phyloP scores from a whole-genome alignment of 1,284 basidiomycete species.

The Ceratobasidium sp. region DNA sequence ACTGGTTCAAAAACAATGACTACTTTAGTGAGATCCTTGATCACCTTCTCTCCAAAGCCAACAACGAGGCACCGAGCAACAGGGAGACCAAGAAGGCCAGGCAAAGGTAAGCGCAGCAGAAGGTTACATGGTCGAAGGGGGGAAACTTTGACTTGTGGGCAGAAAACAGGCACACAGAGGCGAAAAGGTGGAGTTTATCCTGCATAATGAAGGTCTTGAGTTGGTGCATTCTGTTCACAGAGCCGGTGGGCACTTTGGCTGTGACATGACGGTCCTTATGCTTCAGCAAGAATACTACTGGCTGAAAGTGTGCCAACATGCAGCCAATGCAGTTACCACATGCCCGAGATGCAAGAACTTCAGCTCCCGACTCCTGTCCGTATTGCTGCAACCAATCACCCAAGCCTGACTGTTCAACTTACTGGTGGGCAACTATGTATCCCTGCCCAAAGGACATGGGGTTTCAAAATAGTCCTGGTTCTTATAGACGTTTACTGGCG shows the following conservation, averaged over 20 bases:
- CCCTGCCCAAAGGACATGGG: constrained; percentile 1
- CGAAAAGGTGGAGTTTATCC: constrained; percentile 47
- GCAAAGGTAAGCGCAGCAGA: neutral
- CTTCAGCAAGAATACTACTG: constrained; percentile 7
- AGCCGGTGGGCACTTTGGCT: constrained; percentile 8
- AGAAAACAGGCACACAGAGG: neutral
- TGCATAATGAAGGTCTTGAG: constrained; percentile 44
- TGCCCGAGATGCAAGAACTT: constrained; percentile 36
- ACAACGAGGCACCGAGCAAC: too few relatives aligned
- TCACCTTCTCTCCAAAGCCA: neutral
- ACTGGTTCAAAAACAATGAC: constrained; percentile 35
- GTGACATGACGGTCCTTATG: neutral
- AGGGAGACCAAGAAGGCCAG: too few relatives aligned
- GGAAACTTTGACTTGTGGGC: constrained; percentile 22
- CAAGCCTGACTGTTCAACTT: constrained; percentile 11
- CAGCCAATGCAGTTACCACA: neutral
- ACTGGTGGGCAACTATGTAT: constrained; percentile 17
- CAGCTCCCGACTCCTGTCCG: neutral
- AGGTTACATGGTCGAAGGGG: constrained; percentile 25
- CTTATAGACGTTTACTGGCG: constrained; percentile 8
- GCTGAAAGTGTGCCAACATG: constrained; percentile 14
- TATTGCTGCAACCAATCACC: constrained; percentile 6
- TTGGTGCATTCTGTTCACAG: neutral
- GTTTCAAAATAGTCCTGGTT: constrained; percentile 17
- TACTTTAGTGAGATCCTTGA: constrained; percentile 34